phyloP scores from a whole-genome alignment of 2,329 filamentous ascomycete genomes.

The Nannizziopsis barbatae region DNA sequence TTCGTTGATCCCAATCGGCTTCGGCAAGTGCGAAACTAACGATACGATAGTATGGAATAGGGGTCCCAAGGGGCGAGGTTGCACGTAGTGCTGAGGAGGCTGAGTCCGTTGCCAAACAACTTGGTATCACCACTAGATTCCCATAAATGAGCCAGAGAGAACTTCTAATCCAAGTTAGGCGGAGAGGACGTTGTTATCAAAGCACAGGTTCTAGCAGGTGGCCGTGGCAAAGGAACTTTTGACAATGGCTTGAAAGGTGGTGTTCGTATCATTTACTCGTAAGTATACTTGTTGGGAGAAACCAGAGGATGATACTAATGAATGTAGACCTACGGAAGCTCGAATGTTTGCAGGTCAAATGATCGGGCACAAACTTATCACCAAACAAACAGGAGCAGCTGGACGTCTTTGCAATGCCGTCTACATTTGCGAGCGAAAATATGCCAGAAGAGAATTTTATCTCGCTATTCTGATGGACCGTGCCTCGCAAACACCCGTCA shows the following conservation, averaged over 20 bases:
- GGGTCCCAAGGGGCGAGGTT: slow-evolving; percentile 80
- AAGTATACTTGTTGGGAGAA: slow-evolving; percentile 24
- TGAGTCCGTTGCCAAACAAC: slow-evolving; percentile 78
- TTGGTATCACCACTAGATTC: slow-evolving; percentile 46
- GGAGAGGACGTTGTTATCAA: slow-evolving; percentile 98
- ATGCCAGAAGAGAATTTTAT: slow-evolving; percentile 97
- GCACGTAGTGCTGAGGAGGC: slow-evolving; percentile 76
- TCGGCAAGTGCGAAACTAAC: background rate
- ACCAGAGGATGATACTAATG: slow-evolving; percentile 9
- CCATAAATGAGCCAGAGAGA: slow-evolving; percentile 5
- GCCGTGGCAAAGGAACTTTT: slow-evolving; percentile 93
- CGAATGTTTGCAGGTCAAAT: slow-evolving; percentile 98
- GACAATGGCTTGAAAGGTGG: slow-evolving; percentile 98
- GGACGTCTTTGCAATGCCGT: slow-evolving; percentile 94
- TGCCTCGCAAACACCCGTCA: slow-evolving; percentile 77
- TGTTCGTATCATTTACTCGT: slow-evolving; percentile 97
- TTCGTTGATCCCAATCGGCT: slow-evolving; percentile 27
- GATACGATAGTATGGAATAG: slow-evolving; percentile 68
- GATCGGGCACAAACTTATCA: slow-evolving; percentile 99
- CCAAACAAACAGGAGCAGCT: slow-evolving; percentile 92
- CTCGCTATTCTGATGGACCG: slow-evolving; percentile 98
- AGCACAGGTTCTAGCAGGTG: slow-evolving; percentile 95
- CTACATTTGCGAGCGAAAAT: slow-evolving; percentile 99
- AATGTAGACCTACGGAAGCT: slow-evolving; percentile 62
- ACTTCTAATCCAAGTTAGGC: slow-evolving; percentile 35